Percentiles rank a stretch among this genome's conserved stretches.
Conservation (phyloP, 2,329 filamentous ascomycete species). For the Cytospora chrysosperma region DNA sequence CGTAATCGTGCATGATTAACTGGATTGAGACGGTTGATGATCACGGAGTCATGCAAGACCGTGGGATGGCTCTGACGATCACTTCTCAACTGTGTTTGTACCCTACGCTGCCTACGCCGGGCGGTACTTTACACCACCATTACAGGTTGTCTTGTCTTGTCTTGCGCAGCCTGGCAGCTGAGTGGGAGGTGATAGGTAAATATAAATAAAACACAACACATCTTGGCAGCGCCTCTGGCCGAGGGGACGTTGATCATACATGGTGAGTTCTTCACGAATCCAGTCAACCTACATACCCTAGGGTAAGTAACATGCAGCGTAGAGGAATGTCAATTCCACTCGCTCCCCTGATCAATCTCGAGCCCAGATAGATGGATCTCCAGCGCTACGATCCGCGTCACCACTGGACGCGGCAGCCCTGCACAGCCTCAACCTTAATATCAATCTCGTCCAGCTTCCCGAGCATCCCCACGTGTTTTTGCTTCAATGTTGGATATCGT, state of each 20-base stretch:
- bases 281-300: too few species aligned
- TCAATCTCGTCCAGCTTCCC: not conserved
- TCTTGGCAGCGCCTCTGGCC: too few species aligned
- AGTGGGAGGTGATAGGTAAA: too few species aligned
- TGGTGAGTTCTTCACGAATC: too few species aligned
- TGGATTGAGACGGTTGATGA: not conserved
- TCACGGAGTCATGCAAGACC: not conserved
- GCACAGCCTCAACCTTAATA: constrained; percentile 10
- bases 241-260: too few species aligned
- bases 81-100: not conserved
- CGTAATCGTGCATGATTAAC: not conserved
- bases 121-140: too few species aligned
- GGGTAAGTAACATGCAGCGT: too few species aligned
- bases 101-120: too few species aligned
- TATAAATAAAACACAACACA: too few species aligned
- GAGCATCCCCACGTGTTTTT: not conserved
- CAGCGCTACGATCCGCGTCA: not conserved
- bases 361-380: not conserved
- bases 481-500: constrained; percentile 1
- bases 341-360: not conserved
- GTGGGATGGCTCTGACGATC: not conserved
- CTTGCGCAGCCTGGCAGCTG: too few species aligned
- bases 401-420: not conserved
- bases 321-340: not conserved
- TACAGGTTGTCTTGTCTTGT: too few species aligned